Base-by-base conservation (phyloP, 441 rosid species). In the Arabidopsis hybrid region DNA sequence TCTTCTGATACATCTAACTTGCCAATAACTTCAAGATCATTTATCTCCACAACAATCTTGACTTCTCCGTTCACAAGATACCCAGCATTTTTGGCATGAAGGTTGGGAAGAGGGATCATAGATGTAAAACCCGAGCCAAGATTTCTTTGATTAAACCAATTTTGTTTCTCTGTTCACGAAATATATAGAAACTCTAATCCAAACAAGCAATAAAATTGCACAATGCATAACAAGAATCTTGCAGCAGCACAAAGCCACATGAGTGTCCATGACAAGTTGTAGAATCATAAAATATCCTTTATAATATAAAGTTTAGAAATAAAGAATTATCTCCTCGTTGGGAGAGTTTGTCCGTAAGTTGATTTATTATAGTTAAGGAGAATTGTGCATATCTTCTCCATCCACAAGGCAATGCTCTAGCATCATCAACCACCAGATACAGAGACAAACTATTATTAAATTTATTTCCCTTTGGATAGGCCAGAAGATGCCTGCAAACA, bases 21-120 rank as follows among this genome's bases (percentile, higher is more conserved):
- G 29, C 57, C 43, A 46, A 35, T 16, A 5, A 65, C 43, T 65
- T 47, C 69, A 35, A 35, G 10, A 65, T 35, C 69, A 6, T 65
- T 58, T 6, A 65, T 8, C 45, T 49, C 46, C 1, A 8, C 43
- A 7, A 14, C 32, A 49, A 65, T 49, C 57, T n/a, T 17, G 9
- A 65, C 7, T 9, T 47, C 45, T 6, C 6, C 57, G 3, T 65
- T 65, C 29, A 35, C 43, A 7, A 65, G 58, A 50, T 16, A 65
- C 35, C 69, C 69, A 47, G 32, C 56, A 8, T 61, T 18, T 32
- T 69, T 31, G 36, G 17, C 17, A 61, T 61, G 12, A 42, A 42
- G 36, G 29, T 42, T 4, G 4, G 36, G 0, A 42, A 61, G 17
- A 7, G 66, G 51, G 13, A 61, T 4, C 66, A 61, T 26, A 2